phyloP scores from a whole-genome alignment of 2,329 filamentous ascomycete genomes.

The Beauveria medogensis region DNA sequence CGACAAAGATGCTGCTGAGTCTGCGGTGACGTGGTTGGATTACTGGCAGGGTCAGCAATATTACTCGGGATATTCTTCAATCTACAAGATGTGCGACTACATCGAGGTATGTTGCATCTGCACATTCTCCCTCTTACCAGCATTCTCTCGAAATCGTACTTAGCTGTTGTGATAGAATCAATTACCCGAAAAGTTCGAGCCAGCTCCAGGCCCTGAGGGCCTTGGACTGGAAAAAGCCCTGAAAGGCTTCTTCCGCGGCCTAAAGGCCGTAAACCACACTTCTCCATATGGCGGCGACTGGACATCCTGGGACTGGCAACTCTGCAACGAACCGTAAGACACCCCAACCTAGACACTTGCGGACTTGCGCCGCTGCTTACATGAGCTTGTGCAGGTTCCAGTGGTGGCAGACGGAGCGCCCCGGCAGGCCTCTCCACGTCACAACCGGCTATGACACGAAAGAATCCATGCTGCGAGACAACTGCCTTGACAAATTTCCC shows the following conservation, averaged over 20 bases:
- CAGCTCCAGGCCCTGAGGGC: neutral
- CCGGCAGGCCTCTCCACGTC: neutral
- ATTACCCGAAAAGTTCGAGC: neutral
- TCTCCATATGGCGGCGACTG: too few species aligned
- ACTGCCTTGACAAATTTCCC: neutral
- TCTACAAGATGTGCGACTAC: conserved; percentile 29
- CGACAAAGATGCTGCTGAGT: conserved; percentile 38
- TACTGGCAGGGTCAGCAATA: conserved; percentile 28
- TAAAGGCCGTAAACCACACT: neutral
- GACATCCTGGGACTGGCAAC: neutral
- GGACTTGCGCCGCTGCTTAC: neutral
- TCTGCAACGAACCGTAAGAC: conserved; percentile 5
- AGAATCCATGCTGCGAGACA: neutral
- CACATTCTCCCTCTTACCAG: neutral
- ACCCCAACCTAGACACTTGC: neutral
- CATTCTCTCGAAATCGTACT: neutral
- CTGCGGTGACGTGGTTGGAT: conserved; percentile 18
- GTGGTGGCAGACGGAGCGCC: neutral
- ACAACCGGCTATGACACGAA: neutral
- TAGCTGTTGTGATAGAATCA: neutral
- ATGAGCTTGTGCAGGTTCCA: neutral
- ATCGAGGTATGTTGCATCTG: conserved; percentile 17
- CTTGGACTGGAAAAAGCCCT: neutral
- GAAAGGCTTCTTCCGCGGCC: neutral
- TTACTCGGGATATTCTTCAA: conserved; percentile 24